Evolutionary conservation across 371 early-diverging fungal genomes (phyloP).

Genomic region (Mortierella polycephala): DNA sequence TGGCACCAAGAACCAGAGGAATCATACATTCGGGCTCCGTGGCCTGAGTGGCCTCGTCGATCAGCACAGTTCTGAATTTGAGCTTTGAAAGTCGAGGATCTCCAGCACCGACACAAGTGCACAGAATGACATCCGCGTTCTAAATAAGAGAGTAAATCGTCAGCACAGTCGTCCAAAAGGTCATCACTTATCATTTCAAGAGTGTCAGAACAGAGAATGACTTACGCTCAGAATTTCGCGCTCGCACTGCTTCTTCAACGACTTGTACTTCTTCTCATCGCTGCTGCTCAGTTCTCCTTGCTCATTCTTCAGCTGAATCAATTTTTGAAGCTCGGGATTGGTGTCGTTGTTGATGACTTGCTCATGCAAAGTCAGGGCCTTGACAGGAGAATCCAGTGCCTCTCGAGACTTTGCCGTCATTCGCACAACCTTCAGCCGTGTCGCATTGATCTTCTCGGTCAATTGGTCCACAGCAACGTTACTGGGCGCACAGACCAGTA

Average conservation of each 20-base stretch:
- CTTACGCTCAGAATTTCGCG: constrained; percentile 83
- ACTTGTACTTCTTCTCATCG: constrained; percentile 88
- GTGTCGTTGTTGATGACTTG: constrained; percentile 95
- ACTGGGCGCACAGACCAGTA: constrained; percentile 98
- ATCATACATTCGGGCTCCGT: constrained; percentile 98
- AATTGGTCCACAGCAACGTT: constrained; percentile 99
- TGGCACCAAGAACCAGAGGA: constrained; percentile 94
- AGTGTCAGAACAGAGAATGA: neutral
- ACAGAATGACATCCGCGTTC: constrained; percentile 97
- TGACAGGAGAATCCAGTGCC: constrained; percentile 91
- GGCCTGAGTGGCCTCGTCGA: constrained; percentile 99
- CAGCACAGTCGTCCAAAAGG: neutral
- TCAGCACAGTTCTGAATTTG: constrained; percentile 93
- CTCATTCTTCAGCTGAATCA: constrained; percentile 87
- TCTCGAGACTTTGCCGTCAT: constrained; percentile 96
- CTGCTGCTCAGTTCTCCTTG: constrained; percentile 89
- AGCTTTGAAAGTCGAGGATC: constrained; percentile 91
- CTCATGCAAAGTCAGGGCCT: constrained; percentile 93
- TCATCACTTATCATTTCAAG: neutral
- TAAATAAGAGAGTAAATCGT: constrained; percentile 17
- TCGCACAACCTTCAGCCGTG: constrained; percentile 96
- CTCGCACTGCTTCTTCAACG: constrained; percentile 85
- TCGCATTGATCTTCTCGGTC: constrained; percentile 95
- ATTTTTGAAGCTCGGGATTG: constrained; percentile 90
- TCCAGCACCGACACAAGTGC: constrained; percentile 98